Percentiles rank a stretch among this genome's conserved stretches.
These are phyloP conservation scores for Ceratobasidium theobromae DNA, from an alignment of 1,284 basidiomycete genomes.

Conservation along the genomic window DNA sequence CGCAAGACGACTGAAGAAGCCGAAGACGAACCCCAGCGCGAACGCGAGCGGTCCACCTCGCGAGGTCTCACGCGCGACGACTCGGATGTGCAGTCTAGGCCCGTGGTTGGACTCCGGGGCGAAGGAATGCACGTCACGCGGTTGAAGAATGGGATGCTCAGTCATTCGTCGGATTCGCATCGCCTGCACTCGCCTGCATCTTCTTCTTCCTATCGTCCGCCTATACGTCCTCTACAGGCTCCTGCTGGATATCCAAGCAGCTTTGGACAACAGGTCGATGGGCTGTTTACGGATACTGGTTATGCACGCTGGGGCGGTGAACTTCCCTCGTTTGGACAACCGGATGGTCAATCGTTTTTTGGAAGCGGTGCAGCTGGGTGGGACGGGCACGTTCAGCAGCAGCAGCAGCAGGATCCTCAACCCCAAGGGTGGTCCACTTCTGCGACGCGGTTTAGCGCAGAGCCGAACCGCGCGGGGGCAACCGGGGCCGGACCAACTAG, in stretches of 20 bases:
- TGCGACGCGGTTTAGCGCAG: conserved; percentile 8
- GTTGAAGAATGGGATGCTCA: not conserved
- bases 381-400: not conserved
- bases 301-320: conserved; percentile 19
- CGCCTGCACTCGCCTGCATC: not conserved
- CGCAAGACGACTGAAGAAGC: conserved; percentile 25
- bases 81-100: not conserved
- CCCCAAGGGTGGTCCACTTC: conserved; percentile 18
- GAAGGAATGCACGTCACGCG: no score
- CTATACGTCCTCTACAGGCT: not conserved
- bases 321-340: not conserved
- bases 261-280: conserved; percentile 1
- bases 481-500: no score
- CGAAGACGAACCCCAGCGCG: not conserved
- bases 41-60: not conserved
- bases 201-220: not conserved
- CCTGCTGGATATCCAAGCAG: no score
- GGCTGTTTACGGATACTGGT: conserved; percentile 13
- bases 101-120: no score
- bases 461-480: not conserved
- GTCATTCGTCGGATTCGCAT: not conserved
- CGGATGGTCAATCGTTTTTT: not conserved
- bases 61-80: not conserved
- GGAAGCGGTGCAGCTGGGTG: not conserved
- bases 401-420: not conserved